A percentile compares a stretch with the other conserved stretches of the same genome.
Conservation (phyloP, 176 grass and related monocot genomes). For the Neostapfia colusana region DNA sequence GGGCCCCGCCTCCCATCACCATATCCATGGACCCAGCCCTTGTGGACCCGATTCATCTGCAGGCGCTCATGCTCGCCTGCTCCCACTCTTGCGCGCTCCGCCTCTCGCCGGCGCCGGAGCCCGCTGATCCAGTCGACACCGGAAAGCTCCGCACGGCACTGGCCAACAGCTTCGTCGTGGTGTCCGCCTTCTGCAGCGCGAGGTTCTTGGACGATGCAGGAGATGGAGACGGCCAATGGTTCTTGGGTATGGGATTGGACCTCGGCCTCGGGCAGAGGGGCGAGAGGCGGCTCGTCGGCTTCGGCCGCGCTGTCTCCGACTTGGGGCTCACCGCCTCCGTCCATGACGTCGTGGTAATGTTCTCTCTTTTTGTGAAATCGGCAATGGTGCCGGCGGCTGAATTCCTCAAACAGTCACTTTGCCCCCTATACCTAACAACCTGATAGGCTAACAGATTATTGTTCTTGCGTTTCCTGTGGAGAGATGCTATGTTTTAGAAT, state of each 20-base stretch:
- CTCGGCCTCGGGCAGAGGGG: background rate
- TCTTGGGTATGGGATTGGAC: constrained; percentile 40
- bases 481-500: background rate
- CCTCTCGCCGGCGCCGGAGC: constrained; percentile 30
- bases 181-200: constrained; percentile 65
- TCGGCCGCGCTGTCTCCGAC: constrained; percentile 82
- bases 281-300: constrained; percentile 62
- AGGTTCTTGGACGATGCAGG: constrained; percentile 41
- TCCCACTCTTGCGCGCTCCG: constrained; percentile 67
- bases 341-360: constrained; percentile 84
- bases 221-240: constrained; percentile 4
- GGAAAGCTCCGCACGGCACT: constrained; percentile 65
- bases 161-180: constrained; percentile 69
- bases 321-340: constrained; percentile 79
- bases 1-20: constrained; percentile 59
- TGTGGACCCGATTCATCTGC: constrained; percentile 65
- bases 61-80: constrained; percentile 64
- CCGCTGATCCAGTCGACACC: constrained; percentile 46
- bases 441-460: background rate
- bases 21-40: constrained; percentile 66
- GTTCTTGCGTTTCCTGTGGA: background rate
- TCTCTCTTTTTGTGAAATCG: constrained; percentile 4
- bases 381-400: background rate
- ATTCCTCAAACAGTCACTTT: too few relatives aligned
- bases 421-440: background rate